phyloP scores from a whole-genome alignment of 2,329 filamentous ascomycete species.

The Shiraia sp. region DNA sequence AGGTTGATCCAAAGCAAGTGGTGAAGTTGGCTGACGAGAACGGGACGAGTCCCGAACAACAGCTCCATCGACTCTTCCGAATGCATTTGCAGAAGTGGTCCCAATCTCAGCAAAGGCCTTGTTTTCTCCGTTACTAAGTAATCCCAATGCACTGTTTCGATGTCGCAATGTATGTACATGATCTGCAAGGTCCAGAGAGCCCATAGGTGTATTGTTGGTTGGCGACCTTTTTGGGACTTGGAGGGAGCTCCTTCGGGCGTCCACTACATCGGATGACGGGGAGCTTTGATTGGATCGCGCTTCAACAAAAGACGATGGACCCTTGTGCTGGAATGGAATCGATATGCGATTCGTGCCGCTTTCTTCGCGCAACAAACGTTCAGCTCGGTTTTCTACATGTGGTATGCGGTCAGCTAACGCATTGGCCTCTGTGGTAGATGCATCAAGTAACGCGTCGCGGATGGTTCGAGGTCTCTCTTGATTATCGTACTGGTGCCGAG shows the following conservation, averaged over 20 bases:
- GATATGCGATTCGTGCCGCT: slow-evolving; percentile 19
- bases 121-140: slow-evolving; percentile 61
- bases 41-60: slow-evolving; percentile 38
- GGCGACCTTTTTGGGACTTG: slow-evolving; percentile 33
- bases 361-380: slow-evolving; percentile 36
- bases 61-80: slow-evolving; percentile 65
- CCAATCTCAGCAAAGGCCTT: slow-evolving; percentile 69
- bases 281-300: slow-evolving; percentile 21
- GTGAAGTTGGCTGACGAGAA: slow-evolving; percentile 32
- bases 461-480: slow-evolving; percentile 69
- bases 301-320: slow-evolving; percentile 18
- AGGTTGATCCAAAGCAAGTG: slow-evolving; percentile 37
- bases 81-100: slow-evolving; percentile 65
- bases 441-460: slow-evolving; percentile 86
- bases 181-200: slow-evolving; percentile 35
- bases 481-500: slow-evolving; percentile 34
- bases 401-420: slow-evolving; percentile 54
- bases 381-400: slow-evolving; percentile 46
- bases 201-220: slow-evolving; percentile 32
- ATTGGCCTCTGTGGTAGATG: slow-evolving; percentile 84
- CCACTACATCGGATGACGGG: slow-evolving; percentile 38
- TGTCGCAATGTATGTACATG: slow-evolving; percentile 48
- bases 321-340: slow-evolving; percentile 27
- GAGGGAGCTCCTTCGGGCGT: slow-evolving; percentile 39
- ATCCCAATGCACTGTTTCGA: slow-evolving; percentile 61